These are phyloP conservation scores for Ilyonectria robusta DNA, from an alignment of 2,329 filamentous ascomycete species.

Conservation along the genomic window DNA sequence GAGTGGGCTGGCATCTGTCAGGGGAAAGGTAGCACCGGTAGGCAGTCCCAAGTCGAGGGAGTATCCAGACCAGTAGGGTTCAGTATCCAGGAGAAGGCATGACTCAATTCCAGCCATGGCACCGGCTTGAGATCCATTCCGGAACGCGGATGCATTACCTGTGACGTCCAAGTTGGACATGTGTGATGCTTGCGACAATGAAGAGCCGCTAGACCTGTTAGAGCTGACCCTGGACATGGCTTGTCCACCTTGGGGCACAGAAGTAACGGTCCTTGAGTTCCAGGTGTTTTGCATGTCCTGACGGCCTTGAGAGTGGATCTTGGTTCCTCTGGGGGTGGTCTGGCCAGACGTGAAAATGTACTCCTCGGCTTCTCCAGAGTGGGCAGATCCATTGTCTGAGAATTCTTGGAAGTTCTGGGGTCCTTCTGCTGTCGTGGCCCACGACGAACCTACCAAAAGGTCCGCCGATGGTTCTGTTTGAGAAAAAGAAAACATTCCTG, in stretches of 20 bases:
- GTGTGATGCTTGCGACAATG: constrained; percentile 65
- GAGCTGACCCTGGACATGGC: constrained; percentile 58
- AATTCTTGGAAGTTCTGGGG: constrained; percentile 72
- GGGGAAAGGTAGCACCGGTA: constrained; percentile 58
- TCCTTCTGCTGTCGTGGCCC: constrained; percentile 71
- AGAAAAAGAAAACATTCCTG: constrained; percentile 71
- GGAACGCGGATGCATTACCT: constrained; percentile 64
- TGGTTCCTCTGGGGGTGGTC: constrained; percentile 65
- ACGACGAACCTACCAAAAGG: constrained; percentile 68
- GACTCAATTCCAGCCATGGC: constrained; percentile 65
- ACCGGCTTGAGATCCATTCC: constrained; percentile 56
- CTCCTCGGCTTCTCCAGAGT: constrained; percentile 68
- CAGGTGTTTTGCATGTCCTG: constrained; percentile 66
- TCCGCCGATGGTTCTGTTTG: constrained; percentile 72
- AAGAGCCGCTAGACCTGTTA: constrained; percentile 58
- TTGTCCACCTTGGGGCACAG: constrained; percentile 52
- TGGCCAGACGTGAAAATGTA: constrained; percentile 69
- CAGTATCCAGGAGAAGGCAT: constrained; percentile 66
- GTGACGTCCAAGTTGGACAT: constrained; percentile 67
- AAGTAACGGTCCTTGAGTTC: constrained; percentile 56
- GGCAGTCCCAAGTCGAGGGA: constrained; percentile 61
- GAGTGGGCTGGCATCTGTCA: constrained; percentile 60
- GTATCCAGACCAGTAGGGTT: constrained; percentile 65
- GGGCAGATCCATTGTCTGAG: constrained; percentile 64
- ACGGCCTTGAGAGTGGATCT: constrained; percentile 56